These are phyloP conservation scores for Globisporangium echinulatum DNA, from an alignment of 352 stramenopile genomes.

Conservation along the genomic window DNA sequence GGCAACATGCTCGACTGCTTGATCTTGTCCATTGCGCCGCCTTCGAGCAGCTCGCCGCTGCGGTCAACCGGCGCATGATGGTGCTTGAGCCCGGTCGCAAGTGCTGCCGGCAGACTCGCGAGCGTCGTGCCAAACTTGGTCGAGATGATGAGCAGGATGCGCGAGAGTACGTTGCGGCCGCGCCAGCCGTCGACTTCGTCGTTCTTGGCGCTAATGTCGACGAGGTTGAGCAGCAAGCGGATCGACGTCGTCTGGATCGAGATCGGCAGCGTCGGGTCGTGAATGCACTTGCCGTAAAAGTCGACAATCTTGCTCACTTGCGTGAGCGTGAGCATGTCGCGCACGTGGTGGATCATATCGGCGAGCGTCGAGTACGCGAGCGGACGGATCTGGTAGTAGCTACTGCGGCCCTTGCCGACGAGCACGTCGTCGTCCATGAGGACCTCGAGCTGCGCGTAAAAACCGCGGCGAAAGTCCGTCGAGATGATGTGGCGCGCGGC, in stretches of 20 bases:
- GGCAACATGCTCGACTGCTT: constrained; percentile 71
- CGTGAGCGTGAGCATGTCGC: constrained; percentile 89
- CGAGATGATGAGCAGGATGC: constrained; percentile 91
- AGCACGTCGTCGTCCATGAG: constrained; percentile 95
- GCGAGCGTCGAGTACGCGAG: constrained; percentile 96
- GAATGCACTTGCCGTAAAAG: constrained; percentile 91
- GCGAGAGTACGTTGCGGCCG: constrained; percentile 86
- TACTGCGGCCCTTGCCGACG: constrained; percentile 80
- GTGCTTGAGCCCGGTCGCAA: constrained; percentile 50
- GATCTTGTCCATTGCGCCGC: constrained; percentile 86
- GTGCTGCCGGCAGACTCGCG: constrained; percentile 55
- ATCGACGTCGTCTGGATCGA: constrained; percentile 96
- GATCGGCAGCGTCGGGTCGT: constrained; percentile 90
- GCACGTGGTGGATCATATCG: constrained; percentile 97
- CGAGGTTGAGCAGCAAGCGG: constrained; percentile 93
- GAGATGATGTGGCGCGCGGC: constrained; percentile 95
- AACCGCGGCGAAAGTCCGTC: constrained; percentile 95
- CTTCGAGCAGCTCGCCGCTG: constrained; percentile 62
- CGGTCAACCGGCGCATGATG: constrained; percentile 23
- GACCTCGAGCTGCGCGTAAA: constrained; percentile 92
- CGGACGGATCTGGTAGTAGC: constrained; percentile 88
- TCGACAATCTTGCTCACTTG: constrained; percentile 95
- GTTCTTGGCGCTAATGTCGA: constrained; percentile 97
- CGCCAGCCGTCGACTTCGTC: constrained; percentile 83
- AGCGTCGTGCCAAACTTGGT: constrained; percentile 92